Conservation (phyloP, 2,329 filamentous ascomycete species). For the Neurospora crassa region DNA sequence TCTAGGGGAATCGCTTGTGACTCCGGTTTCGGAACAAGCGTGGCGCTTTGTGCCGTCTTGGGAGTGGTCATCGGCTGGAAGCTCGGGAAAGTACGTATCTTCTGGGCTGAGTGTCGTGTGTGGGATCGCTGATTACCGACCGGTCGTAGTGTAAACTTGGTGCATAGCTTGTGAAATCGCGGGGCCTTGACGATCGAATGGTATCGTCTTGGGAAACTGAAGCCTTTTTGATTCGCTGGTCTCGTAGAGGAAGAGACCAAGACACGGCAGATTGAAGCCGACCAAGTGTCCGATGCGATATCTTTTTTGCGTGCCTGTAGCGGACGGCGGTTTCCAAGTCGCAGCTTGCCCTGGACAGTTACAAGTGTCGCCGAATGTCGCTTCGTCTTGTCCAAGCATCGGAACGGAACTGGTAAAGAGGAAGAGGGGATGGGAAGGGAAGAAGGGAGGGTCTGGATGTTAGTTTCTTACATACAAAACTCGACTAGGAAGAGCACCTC, state of each 20-base stretch:
- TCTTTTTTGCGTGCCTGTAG: background rate
- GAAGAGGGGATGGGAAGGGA: background rate
- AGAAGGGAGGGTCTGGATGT: background rate
- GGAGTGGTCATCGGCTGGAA: background rate
- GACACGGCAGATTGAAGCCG: background rate
- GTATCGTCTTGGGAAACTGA: background rate
- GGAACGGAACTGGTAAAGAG: background rate
- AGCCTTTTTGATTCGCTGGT: background rate
- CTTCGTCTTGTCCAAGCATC: background rate
- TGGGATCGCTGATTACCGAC: background rate
- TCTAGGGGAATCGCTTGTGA: background rate
- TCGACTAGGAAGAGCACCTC: slow-evolving; percentile 7
- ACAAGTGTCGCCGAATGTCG: background rate
- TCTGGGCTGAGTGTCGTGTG: background rate
- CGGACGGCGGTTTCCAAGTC: background rate
- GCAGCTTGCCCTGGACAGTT: background rate
- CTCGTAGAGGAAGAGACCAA: background rate
- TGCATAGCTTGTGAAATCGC: background rate
- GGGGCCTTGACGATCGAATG: background rate
- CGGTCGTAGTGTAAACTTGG: background rate
- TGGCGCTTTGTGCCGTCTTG: background rate
- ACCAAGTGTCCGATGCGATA: background rate
- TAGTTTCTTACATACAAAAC: slow-evolving; percentile 10
- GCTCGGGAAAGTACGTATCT: background rate
- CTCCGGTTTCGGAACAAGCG: background rate